These are phyloP conservation scores for Zalaria obscura DNA, from an alignment of 2,329 filamentous ascomycete species.

Conservation along the genomic window DNA sequence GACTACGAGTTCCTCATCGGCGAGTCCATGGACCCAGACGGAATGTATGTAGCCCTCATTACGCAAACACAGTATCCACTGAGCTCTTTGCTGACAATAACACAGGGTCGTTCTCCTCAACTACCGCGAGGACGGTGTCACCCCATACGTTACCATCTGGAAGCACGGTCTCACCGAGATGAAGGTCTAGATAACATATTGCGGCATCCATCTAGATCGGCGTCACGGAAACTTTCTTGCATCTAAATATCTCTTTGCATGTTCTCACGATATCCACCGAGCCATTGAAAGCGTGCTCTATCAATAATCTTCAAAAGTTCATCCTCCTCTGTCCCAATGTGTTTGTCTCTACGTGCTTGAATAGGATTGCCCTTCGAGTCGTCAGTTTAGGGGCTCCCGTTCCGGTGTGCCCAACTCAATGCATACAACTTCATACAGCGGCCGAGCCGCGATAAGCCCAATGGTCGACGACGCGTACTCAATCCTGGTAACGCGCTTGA, in stretches of 20 bases:
- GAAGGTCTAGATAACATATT: slow-evolving; percentile 62
- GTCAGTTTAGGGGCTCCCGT: too few relatives aligned
- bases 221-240: neutral
- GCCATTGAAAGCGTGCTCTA: slow-evolving; percentile 5
- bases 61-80: neutral
- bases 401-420: too few relatives aligned
- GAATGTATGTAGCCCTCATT: slow-evolving; percentile 53
- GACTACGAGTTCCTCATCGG: slow-evolving; percentile 92
- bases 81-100: slow-evolving; percentile 1
- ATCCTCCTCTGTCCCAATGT: too few relatives aligned
- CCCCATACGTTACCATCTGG: slow-evolving; percentile 82
- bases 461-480: too few relatives aligned
- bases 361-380: too few relatives aligned
- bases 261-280: slow-evolving; percentile 6
- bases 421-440: too few relatives aligned
- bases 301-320: too few relatives aligned
- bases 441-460: too few relatives aligned
- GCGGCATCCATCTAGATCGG: neutral
- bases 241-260: neutral
- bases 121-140: slow-evolving; percentile 92
- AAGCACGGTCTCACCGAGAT: slow-evolving; percentile 80
- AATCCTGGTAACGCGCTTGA: too few relatives aligned
- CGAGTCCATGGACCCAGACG: slow-evolving; percentile 83
- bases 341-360: too few relatives aligned
- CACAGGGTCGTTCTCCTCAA: slow-evolving; percentile 76